These are phyloP conservation scores for Artemisia argyi DNA, from an alignment of 129 eudicot genomes.

Conservation along the genomic window DNA sequence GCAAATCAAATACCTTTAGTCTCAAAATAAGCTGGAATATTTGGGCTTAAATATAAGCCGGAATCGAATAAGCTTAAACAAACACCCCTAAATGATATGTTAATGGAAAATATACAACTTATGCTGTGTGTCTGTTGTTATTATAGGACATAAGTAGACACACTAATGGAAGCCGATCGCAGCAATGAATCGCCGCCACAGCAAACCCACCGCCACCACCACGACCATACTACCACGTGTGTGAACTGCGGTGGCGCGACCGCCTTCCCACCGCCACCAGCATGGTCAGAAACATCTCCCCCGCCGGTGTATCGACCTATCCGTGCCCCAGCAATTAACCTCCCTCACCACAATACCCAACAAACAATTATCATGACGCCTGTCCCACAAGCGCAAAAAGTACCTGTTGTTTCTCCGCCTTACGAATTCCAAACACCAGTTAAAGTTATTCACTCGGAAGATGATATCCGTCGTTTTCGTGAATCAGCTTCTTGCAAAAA, in stretches of 20 bases:
- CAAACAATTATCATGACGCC: slow-evolving; percentile 82
- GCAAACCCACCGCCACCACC: slow-evolving; percentile 29
- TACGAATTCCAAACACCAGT: slow-evolving; percentile 61
- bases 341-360: slow-evolving; percentile 56
- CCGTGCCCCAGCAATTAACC: slow-evolving; percentile 76
- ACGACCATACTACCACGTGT: slow-evolving; percentile 48
- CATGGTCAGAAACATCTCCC: slow-evolving; percentile 40
- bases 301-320: slow-evolving; percentile 74
- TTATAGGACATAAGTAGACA: no score
- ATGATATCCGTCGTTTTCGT: slow-evolving; percentile 59
- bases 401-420: slow-evolving; percentile 50
- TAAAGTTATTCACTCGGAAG: slow-evolving; percentile 63
- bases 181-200: slow-evolving; percentile 22
- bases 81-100: no score
- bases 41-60: no score
- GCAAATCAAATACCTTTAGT: no score
- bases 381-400: slow-evolving; percentile 64
- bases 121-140: no score
- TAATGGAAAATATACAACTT: no score
- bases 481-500: slow-evolving; percentile 48
- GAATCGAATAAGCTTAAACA: no score
- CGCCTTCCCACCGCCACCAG: slow-evolving; percentile 61
- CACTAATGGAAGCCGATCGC: slow-evolving; percentile 27
- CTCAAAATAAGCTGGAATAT: no score
- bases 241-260: slow-evolving; percentile 89